These are phyloP conservation scores for Colletotrichum sp. DNA, from an alignment of 2,329 filamentous ascomycete species.

Conservation along the genomic window DNA sequence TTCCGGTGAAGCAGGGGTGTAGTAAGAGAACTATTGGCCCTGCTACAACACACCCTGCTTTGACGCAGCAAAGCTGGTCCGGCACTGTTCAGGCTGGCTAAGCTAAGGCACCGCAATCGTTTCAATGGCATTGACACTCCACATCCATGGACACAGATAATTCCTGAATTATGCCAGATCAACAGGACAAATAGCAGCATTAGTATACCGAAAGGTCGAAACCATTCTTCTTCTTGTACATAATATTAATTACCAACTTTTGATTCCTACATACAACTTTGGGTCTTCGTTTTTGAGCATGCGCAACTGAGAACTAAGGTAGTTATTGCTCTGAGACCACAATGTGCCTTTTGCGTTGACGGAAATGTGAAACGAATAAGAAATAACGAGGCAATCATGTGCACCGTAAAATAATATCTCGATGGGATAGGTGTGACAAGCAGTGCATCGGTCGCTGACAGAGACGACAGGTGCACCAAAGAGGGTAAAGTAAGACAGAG, in stretches of 20 bases:
- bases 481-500: fast-evolving
- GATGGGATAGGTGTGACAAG: fast-evolving
- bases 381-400: fast-evolving
- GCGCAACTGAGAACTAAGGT: not conserved
- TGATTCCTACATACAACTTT: not conserved
- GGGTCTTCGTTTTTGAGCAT: fast-evolving
- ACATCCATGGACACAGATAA: not conserved
- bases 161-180: fast-evolving
- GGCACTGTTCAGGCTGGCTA: not conserved
- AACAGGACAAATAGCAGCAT: no score
- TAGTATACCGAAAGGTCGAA: not conserved
- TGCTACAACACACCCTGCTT: not conserved
- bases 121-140: not conserved
- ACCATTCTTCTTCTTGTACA: not conserved
- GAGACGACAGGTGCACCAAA: fast-evolving
- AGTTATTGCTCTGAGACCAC: not conserved
- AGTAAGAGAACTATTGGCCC: not conserved
- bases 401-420: not conserved
- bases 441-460: fast-evolving
- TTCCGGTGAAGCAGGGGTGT: not conserved
- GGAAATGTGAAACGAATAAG: fast-evolving
- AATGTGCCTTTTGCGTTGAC: fast-evolving
- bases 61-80: not conserved
- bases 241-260: not conserved
- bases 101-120: not conserved